Conservation (phyloP, 768 basidiomycete genomes). For the Paxillus ammoniavirescens region DNA sequence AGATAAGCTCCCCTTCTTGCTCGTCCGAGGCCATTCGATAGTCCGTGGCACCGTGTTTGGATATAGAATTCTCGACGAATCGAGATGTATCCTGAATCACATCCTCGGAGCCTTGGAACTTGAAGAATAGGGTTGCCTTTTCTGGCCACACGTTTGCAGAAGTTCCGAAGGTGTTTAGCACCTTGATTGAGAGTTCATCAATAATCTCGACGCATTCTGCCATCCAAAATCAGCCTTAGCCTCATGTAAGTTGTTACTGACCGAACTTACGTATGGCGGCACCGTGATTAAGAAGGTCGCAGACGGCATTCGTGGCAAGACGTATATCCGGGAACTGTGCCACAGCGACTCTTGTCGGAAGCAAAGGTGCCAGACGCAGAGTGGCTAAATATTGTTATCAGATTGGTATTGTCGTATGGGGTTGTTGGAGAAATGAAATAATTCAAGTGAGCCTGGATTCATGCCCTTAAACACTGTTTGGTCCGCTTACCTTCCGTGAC, state of each 20-base stretch:
- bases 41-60: slow-evolving; percentile 37
- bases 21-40: slow-evolving; percentile 38
- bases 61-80: slow-evolving; percentile 31
- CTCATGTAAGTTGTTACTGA: not conserved
- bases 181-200: slow-evolving; percentile 36
- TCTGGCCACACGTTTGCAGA: slow-evolving; percentile 29
- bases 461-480: not conserved
- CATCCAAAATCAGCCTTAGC: not conserved
- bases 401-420: not conserved
- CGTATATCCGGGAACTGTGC: slow-evolving; percentile 42
- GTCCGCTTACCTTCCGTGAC: slow-evolving; percentile 64
- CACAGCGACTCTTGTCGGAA: slow-evolving; percentile 76
- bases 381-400: slow-evolving; percentile 48
- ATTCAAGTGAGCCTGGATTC: not conserved
- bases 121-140: slow-evolving; percentile 42
- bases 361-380: slow-evolving; percentile 68
- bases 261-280: slow-evolving; percentile 24
- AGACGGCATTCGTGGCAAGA: slow-evolving; percentile 39
- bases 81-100: slow-evolving; percentile 31
- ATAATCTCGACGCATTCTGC: slow-evolving; percentile 45
- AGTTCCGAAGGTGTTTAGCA: slow-evolving; percentile 21
- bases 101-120: slow-evolving; percentile 40
- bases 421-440: not conserved
- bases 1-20: slow-evolving; percentile 37
- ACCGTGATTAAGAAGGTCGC: slow-evolving; percentile 36